Evolutionary conservation across 1,284 basidiomycete species (phyloP).

Genomic region (Papiliotrema laurentii): DNA sequence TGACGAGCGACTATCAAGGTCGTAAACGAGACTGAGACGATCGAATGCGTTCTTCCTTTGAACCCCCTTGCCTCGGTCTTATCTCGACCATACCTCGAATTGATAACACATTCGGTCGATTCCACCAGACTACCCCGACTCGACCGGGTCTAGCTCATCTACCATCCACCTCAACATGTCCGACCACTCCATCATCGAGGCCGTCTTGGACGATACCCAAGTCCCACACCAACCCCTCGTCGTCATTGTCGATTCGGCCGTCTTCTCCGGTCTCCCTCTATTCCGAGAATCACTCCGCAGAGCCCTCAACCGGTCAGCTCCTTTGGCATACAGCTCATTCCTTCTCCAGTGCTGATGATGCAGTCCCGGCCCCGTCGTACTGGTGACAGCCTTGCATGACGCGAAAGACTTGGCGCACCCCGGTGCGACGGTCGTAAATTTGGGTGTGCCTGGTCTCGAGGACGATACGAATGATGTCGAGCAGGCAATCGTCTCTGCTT

Average conservation of each 20-base stretch:
- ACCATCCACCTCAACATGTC: conserved; percentile 5
- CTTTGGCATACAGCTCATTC: background rate
- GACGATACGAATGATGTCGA: conserved; percentile 6
- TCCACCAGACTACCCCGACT: no score
- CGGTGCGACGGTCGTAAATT: background rate
- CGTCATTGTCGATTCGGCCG: conserved; percentile 24
- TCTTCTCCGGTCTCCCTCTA: conserved; percentile 24
- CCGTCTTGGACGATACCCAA: conserved; percentile 31
- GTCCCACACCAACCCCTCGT: conserved; percentile 40
- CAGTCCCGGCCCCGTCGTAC: conserved; percentile 6
- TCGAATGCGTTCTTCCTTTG: no score
- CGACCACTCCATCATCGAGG: conserved; percentile 17
- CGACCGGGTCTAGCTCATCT: no score
- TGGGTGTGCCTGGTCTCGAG: conserved; percentile 18
- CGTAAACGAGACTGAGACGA: no score
- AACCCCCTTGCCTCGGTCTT: no score
- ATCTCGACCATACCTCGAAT: no score
- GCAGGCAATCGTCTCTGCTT: conserved; percentile 12
- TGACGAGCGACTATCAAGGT: no score
- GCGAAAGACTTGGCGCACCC: conserved; percentile 12
- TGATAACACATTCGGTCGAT: no score
- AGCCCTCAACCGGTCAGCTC: conserved; percentile 18
- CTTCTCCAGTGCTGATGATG: background rate
- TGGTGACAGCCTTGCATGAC: conserved; percentile 18
- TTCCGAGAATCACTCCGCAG: conserved; percentile 22